These are phyloP conservation scores for Aureobasidium mangrovei DNA, from an alignment of 2,329 filamentous ascomycete genomes.

Conservation along the genomic window DNA sequence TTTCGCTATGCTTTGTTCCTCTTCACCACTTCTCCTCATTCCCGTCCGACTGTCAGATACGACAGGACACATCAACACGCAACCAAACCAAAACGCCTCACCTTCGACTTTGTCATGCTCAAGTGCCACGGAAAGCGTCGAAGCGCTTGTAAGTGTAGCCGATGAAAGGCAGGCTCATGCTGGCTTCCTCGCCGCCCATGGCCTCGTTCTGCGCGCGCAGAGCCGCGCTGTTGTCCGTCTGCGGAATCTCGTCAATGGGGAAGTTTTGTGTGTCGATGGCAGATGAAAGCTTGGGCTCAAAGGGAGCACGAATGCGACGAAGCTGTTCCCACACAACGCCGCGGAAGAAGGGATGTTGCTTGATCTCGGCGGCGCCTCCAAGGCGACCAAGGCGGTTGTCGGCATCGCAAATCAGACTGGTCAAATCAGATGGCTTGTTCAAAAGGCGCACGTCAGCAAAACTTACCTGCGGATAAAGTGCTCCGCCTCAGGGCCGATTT, in stretches of 20 bases:
- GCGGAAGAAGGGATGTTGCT: slow-evolving; percentile 89
- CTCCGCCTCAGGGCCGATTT: slow-evolving; percentile 79
- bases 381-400: slow-evolving; percentile 81
- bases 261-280: slow-evolving; percentile 98
- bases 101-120: slow-evolving; percentile 7
- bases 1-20: slow-evolving; percentile 2
- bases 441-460: not conserved
- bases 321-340: slow-evolving; percentile 92
- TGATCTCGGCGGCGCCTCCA: slow-evolving; percentile 83
- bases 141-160: slow-evolving; percentile 98
- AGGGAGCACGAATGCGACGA: slow-evolving; percentile 86
- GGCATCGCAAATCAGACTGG: slow-evolving; percentile 83
- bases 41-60: not conserved
- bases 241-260: slow-evolving; percentile 96
- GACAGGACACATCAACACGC: not conserved
- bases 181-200: slow-evolving; percentile 71
- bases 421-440: not conserved
- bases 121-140: slow-evolving; percentile 48
- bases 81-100: not conserved
- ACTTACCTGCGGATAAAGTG: slow-evolving; percentile 81
- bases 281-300: slow-evolving; percentile 86
- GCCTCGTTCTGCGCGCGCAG: slow-evolving; percentile 75
- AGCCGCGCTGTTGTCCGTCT: slow-evolving; percentile 84
- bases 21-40: not conserved
- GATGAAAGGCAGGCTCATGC: slow-evolving; percentile 94